A percentile compares a stretch with the other conserved stretches of the same genome.
These are phyloP conservation scores for Pelargonium citronellum DNA, from an alignment of 441 rosid genomes.

Conservation along the genomic window DNA sequence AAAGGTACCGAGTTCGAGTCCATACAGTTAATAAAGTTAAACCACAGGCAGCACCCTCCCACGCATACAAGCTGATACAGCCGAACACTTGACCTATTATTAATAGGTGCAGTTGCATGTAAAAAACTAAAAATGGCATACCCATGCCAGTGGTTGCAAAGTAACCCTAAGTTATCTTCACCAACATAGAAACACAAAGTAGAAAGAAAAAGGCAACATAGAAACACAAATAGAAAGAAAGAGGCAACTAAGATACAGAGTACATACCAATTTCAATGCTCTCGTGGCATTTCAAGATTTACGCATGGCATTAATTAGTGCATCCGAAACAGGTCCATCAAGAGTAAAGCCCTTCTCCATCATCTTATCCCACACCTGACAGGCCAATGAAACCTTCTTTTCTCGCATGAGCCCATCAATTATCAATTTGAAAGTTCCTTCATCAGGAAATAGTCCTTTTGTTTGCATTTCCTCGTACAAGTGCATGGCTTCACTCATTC, in stretches of 20 bases:
- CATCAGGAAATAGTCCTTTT: conserved; percentile 61
- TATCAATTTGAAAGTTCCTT: conserved; percentile 71
- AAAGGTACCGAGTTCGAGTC: too few species aligned
- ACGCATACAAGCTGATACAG: too few species aligned
- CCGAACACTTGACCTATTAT: neutral
- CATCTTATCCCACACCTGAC: conserved; percentile 90
- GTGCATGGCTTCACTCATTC: conserved; percentile 51
- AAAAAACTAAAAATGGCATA: neutral
- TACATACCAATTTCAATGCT: conserved; percentile 31
- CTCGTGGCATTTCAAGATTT: conserved; percentile 27
- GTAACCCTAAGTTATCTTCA: neutral
- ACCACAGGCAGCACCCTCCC: neutral
- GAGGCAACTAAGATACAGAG: neutral
- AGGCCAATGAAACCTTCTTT: conserved; percentile 53
- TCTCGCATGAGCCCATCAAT: conserved; percentile 65
- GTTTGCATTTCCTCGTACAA: conserved; percentile 67
- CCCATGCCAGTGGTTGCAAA: neutral
- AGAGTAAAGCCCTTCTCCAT: conserved; percentile 95
- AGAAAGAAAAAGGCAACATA: neutral
- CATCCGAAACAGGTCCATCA: conserved; percentile 62
- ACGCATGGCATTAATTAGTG: conserved; percentile 46
- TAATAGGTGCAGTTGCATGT: neutral
- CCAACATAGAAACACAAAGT: neutral
- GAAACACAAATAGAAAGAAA: conserved; percentile 1
- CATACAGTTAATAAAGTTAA: neutral